Percentiles rank a stretch among this genome's conserved stretches.
phyloP scores from a whole-genome alignment of 768 basidiomycete species.

The Lentinula boryana region DNA sequence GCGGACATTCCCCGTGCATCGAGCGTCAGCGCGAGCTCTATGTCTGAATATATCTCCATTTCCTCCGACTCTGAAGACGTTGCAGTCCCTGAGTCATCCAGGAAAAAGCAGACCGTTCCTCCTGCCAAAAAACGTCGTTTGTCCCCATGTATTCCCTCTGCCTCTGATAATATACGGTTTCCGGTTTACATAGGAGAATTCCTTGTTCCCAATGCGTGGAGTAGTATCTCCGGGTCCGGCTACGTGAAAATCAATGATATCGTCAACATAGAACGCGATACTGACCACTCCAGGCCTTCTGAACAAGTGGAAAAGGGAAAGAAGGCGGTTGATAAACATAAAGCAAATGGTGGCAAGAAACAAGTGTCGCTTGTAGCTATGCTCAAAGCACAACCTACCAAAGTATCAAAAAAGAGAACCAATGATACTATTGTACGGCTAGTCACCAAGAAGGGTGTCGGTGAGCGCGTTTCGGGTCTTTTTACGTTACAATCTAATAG shows the following conservation, averaged over 20 bases:
- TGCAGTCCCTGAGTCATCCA: constrained; percentile 11
- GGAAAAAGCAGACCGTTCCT: constrained; percentile 14
- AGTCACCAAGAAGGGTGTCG: constrained; percentile 58
- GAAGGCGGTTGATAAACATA: constrained; percentile 19
- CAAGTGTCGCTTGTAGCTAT: constrained; percentile 63
- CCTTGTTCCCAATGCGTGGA: constrained; percentile 71
- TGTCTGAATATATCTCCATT: constrained; percentile 20
- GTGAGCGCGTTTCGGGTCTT: constrained; percentile 27
- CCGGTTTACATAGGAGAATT: constrained; percentile 59
- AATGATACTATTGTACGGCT: constrained; percentile 60
- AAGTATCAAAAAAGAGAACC: constrained; percentile 39
- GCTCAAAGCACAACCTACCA: constrained; percentile 54
- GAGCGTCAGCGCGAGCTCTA: constrained; percentile 30
- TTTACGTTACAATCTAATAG: background rate
- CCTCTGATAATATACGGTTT: constrained; percentile 18
- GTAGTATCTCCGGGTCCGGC: constrained; percentile 66
- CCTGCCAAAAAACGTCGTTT: constrained; percentile 52
- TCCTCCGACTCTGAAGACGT: constrained; percentile 12
- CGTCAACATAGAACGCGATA: constrained; percentile 53
- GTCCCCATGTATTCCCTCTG: constrained; percentile 21
- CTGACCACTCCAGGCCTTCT: constrained; percentile 18
- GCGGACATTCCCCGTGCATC: constrained; percentile 28
- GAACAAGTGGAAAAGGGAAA: constrained; percentile 21
- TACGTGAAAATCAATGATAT: constrained; percentile 64
- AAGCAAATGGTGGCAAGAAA: constrained; percentile 37